Base-by-base conservation (phyloP, 2,329 filamentous ascomycete genomes). In the Gliomastix tumulicola region DNA sequence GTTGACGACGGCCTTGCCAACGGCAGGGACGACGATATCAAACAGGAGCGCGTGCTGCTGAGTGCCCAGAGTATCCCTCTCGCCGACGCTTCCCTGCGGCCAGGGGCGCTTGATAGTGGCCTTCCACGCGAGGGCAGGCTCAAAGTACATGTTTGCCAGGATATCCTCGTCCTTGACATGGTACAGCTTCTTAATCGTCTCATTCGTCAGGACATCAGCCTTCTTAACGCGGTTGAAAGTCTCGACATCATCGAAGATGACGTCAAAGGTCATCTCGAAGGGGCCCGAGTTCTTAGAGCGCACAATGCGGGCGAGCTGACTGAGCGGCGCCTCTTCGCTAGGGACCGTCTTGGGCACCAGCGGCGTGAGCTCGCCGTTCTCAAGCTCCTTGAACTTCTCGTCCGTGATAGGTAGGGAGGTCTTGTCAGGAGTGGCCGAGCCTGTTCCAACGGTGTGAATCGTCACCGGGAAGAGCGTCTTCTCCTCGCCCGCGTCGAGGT, bases 241-340 rank as follows among this genome's bases (percentile, higher is more conserved):
- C 1, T 46, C 49, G 5, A 41, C 34, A 2, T 55, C 45, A 5
- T 54, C 55, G 43, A 74, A 74, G 51, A 74, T 65, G 32, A 71
- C 56, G 39, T 74, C 69, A 16, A 73, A 59, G 0, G 69, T 73
- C 30, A 74, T 50, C 45, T 74, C 68, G 38, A 60, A 74, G 0
- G 70, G 69, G 0, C 69, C 69, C 0, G 68, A 55, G 37, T 71
- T 74, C 47, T 74, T 74, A 9, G 62, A 66, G 0, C 69, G 59
- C 3, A 71, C 47, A 4, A 69, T 55, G 3, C 52, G 50, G 0
- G 66, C 62, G 6, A 70, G 42, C 21, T 60, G 54, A 7, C 42
- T 38, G 3, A 43, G 28, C 3, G 18, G 37, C n/a, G 39, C 25
- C 13, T 36, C 21, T 15, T 34, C 39, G 11, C n/a, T 9, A 6